These are phyloP conservation scores for Brassica juncea DNA, from an alignment of 345 rosid genomes.

Conservation along the genomic window DNA sequence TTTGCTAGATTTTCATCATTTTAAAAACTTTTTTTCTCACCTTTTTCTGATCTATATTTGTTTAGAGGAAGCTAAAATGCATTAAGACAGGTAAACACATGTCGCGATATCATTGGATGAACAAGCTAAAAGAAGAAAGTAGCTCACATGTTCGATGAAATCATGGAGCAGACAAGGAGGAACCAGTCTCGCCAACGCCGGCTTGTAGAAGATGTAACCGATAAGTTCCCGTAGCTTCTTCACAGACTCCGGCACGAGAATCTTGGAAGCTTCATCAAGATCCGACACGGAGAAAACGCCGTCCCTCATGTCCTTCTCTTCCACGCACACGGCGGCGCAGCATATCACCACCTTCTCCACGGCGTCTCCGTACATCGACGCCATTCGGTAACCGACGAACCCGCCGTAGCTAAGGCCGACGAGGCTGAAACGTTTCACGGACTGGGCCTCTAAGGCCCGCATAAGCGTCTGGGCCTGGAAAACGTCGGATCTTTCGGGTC, in stretches of 20 bases:
- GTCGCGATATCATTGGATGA: not conserved
- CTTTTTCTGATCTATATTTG: not conserved
- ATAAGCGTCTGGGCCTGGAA: constrained; percentile 78
- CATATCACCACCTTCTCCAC: constrained; percentile 73
- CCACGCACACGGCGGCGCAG: constrained; percentile 75
- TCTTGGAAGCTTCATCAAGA: constrained; percentile 65
- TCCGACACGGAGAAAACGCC: constrained; percentile 63
- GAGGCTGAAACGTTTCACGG: constrained; percentile 52
- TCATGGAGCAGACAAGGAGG: constrained; percentile 63
- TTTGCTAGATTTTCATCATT: constrained; percentile 27
- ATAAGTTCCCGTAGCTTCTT: constrained; percentile 60
- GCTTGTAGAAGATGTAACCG: constrained; percentile 48
- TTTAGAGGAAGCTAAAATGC: not conserved
- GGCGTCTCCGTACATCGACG: constrained; percentile 57
- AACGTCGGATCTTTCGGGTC: constrained; percentile 68
- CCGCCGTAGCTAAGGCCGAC: constrained; percentile 91
- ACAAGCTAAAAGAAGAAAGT: constrained; percentile 15
- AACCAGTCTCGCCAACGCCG: constrained; percentile 44
- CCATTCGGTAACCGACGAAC: constrained; percentile 75
- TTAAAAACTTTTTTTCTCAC: not conserved
- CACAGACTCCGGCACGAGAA: constrained; percentile 68
- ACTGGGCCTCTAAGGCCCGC: constrained; percentile 59
- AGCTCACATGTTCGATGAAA: constrained; percentile 51
- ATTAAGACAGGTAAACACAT: constrained; percentile 4
- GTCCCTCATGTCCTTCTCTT: constrained; percentile 68